Base-by-base conservation (phyloP, 805 yeast genomes). In the Starmerella gropengiesseri region DNA sequence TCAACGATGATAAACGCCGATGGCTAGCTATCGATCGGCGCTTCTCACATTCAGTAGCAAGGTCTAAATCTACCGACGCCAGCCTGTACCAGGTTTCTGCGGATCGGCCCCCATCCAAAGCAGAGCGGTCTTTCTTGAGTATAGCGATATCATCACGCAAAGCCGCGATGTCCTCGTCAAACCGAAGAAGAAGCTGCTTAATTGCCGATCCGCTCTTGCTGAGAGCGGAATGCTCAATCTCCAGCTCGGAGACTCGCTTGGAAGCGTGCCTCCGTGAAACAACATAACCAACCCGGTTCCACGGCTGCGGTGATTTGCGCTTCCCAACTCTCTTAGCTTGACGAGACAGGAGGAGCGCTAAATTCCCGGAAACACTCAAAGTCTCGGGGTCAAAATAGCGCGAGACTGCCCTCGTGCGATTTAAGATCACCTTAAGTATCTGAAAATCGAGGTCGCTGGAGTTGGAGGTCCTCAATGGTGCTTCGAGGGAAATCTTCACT, bases 111-210 rank as follows among this genome's bases (percentile, higher is more conserved):
- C 29, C 5, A 21, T 34, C 37, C 28, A 34, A 6, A 5, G 20
- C 29, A 7, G 26, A 18, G n/a, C 26, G 31, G 8, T 4, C 5
- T 17, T 32, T 26, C 25, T 28, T 12, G 7, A 42, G 18, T 5
- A 23, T 13, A 5, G 3, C 25, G 19, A 47, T 34, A 13, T 44
- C 50, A 14, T 32, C 25, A 5, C 38, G 30, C 37, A 47, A 18
- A 9, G 36, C 34, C 7, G 38, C 25, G 36, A 40, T 47, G 37
- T 47, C 50, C 17, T 47, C 50, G 18, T 36, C 40, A 18, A 47
- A 40, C 14, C 50, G 23, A 16, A 37, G 37, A 3, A 44, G 29
- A 7, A 39, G 28, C 17, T 17, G 36, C 9, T 22, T 21, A 7
- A 47, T 18, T 1, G 36, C 50, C 4, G 31, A 31, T 14, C 29